Percentiles rank a stretch among this genome's conserved stretches.
Conservation (phyloP, 768 basidiomycete genomes). For the Boletus sp. region DNA sequence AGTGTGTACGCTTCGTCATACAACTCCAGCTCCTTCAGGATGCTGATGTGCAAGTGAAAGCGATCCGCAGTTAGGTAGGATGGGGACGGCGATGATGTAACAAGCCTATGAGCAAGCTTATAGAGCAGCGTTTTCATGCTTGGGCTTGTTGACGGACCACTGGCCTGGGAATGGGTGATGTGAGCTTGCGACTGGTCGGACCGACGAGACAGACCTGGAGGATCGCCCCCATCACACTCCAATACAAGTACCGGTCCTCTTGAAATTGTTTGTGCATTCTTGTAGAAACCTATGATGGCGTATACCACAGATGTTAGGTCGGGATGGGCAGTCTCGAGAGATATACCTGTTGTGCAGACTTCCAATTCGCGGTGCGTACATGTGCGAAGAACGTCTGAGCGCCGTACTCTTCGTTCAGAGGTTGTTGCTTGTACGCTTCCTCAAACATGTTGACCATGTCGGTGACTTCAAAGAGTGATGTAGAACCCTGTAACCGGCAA, state of each 20-base stretch:
- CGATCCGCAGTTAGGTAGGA: slow-evolving; percentile 70
- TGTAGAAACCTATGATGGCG: slow-evolving; percentile 58
- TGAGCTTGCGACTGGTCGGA: slow-evolving; percentile 9
- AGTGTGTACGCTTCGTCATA: slow-evolving; percentile 70
- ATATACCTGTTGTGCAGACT: slow-evolving; percentile 75
- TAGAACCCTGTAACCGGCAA: neutral
- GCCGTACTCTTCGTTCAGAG: slow-evolving; percentile 79
- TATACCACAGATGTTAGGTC: neutral
- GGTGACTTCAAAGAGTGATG: slow-evolving; percentile 44
- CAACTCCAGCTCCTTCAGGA: slow-evolving; percentile 66
- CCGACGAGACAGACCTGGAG: slow-evolving; percentile 57
- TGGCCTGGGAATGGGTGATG: slow-evolving; percentile 50
- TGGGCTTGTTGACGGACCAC: slow-evolving; percentile 59
- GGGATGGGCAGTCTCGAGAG: neutral
- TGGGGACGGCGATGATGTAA: slow-evolving; percentile 61
- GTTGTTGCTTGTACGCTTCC: slow-evolving; percentile 79
- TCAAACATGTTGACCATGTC: slow-evolving; percentile 86
- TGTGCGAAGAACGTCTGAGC: slow-evolving; percentile 85
- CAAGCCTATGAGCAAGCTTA: slow-evolving; percentile 74
- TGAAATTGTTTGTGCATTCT: slow-evolving; percentile 85
- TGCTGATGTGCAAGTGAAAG: slow-evolving; percentile 70
- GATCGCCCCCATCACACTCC: slow-evolving; percentile 77
- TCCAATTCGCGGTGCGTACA: slow-evolving; percentile 78
- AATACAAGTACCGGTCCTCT: slow-evolving; percentile 77
- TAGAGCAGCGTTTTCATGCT: slow-evolving; percentile 67